A percentile compares a stretch with the other conserved stretches of the same genome.
phyloP scores from a whole-genome alignment of 164 flowering plant genomes.

The Vitis amurensis region DNA sequence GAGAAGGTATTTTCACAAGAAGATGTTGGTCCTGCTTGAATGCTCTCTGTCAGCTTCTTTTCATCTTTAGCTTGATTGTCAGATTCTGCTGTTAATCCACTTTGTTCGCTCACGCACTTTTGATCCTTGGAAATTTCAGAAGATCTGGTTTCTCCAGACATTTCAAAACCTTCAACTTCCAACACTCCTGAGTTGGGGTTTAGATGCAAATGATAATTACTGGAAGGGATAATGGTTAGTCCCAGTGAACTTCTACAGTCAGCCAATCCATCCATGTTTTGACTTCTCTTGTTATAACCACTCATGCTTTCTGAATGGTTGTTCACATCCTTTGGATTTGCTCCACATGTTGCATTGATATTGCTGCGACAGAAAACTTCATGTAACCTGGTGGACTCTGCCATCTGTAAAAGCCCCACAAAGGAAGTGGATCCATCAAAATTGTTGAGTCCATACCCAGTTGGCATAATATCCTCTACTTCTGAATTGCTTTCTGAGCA shows the following conservation, averaged over 20 bases:
- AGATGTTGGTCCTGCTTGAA: constrained; percentile 11
- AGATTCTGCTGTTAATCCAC: constrained; percentile 25
- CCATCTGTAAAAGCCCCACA: constrained; percentile 33
- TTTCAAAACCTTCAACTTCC: constrained; percentile 21
- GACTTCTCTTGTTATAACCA: not conserved
- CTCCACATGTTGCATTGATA: not conserved
- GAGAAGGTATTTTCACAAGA: constrained; percentile 12
- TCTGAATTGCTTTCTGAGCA: constrained; percentile 33
- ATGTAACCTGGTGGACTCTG: constrained; percentile 13
- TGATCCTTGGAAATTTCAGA: constrained; percentile 11
- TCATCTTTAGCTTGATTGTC: constrained; percentile 15
- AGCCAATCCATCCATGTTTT: constrained; percentile 2
- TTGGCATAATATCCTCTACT: constrained; percentile 18
- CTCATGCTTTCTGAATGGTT: not conserved
- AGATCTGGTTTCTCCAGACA: constrained; percentile 24
- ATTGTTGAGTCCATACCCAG: constrained; percentile 3
- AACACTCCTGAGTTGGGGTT: constrained; percentile 13
- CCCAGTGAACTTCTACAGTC: constrained; percentile 10
- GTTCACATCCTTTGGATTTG: constrained; percentile 2
- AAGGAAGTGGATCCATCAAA: constrained; percentile 27
- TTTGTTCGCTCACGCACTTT: constrained; percentile 12
- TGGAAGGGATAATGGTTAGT: constrained; percentile 5
- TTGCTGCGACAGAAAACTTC: constrained; percentile 13
- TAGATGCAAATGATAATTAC: constrained; percentile 6
- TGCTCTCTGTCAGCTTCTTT: not conserved